A percentile compares a stretch with the other conserved stretches of the same genome.
phyloP scores from a whole-genome alignment of 768 basidiomycete species.

The Galerina marginata region DNA sequence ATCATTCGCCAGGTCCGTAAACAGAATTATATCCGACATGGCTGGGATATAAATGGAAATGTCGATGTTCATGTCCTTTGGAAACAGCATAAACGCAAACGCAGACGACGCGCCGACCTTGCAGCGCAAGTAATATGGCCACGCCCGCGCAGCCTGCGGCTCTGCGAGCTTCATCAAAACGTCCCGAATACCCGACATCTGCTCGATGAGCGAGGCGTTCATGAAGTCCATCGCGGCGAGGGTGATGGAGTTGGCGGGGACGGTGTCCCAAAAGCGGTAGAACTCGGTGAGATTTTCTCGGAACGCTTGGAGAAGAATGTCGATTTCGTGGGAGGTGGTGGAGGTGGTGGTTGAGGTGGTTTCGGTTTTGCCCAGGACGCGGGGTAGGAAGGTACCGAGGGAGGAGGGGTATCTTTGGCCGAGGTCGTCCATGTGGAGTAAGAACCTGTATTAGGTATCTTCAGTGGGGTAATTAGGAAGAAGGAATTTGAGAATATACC shows the following conservation, averaged over 20 bases:
- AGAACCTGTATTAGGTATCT: not conserved
- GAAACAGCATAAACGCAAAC: slow-evolving; percentile 11
- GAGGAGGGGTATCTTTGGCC: not conserved
- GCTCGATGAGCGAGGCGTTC: slow-evolving; percentile 8
- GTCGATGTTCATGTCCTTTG: slow-evolving; percentile 3
- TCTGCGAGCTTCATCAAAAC: not conserved
- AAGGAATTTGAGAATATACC: not conserved
- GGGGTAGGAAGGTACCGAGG: not conserved
- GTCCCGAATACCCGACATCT: not conserved
- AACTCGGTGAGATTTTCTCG: not conserved
- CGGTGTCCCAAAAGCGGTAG: slow-evolving; percentile 9
- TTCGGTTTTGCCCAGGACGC: not conserved
- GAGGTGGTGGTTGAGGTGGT: not conserved
- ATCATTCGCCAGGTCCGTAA: slow-evolving; percentile 9
- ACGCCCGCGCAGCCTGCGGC: not conserved
- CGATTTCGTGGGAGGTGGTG: too few species aligned
- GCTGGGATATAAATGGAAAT: slow-evolving; percentile 9
- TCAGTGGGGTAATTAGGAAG: not conserved
- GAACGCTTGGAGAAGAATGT: not conserved
- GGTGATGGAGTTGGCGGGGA: slow-evolving; percentile 10
- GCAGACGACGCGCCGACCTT: slow-evolving; percentile 8
- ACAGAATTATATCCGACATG: slow-evolving; percentile 9
- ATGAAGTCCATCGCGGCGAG: slow-evolving; percentile 8
- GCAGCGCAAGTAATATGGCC: slow-evolving; percentile 15
- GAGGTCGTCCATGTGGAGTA: not conserved